Evolutionary conservation across 805 yeast species (phyloP).

Genomic region (Candida jianshihensis): DNA sequence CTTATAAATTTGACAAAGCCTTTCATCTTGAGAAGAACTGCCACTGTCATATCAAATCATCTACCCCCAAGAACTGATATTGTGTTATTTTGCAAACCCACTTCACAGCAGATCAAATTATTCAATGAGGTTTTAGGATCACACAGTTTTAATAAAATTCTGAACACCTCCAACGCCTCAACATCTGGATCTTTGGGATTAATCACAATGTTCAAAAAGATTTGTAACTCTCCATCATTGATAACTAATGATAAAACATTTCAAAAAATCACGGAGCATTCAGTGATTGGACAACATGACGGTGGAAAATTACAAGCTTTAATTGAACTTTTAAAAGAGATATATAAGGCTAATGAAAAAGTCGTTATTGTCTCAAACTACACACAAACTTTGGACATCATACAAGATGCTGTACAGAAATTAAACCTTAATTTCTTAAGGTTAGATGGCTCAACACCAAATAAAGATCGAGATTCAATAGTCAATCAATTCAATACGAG

Average conservation of each 20-base stretch:
- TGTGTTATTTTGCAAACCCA: conserved; percentile 73
- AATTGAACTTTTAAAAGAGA: conserved; percentile 45
- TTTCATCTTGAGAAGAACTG: conserved; percentile 71
- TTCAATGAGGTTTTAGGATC: conserved; percentile 41
- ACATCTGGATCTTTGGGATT: conserved; percentile 48
- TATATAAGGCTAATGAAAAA: conserved; percentile 54
- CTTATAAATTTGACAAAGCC: conserved; percentile 55
- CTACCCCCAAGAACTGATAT: conserved; percentile 72
- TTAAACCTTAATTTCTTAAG: conserved; percentile 48
- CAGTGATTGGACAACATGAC: conserved; percentile 5
- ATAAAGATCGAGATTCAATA: conserved; percentile 52
- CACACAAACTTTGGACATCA: conserved; percentile 77
- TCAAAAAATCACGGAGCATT: conserved; percentile 10
- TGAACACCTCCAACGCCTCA: conserved; percentile 10
- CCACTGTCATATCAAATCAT: conserved; percentile 46
- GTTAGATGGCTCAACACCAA: conserved; percentile 80
- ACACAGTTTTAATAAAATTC: conserved; percentile 21
- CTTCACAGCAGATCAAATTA: conserved; percentile 47
- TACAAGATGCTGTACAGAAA: conserved; percentile 49
- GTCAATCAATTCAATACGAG: conserved; percentile 49
- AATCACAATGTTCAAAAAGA: conserved; percentile 69
- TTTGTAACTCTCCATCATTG: conserved; percentile 77
- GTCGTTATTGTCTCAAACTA: conserved; percentile 82
- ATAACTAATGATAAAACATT: conserved; percentile 44
- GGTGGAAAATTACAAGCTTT: conserved; percentile 63